Percentiles rank a stretch among this genome's conserved stretches.
phyloP scores from a whole-genome alignment of 2,329 filamentous ascomycete species.

The Bimuria novae-zelandiae region DNA sequence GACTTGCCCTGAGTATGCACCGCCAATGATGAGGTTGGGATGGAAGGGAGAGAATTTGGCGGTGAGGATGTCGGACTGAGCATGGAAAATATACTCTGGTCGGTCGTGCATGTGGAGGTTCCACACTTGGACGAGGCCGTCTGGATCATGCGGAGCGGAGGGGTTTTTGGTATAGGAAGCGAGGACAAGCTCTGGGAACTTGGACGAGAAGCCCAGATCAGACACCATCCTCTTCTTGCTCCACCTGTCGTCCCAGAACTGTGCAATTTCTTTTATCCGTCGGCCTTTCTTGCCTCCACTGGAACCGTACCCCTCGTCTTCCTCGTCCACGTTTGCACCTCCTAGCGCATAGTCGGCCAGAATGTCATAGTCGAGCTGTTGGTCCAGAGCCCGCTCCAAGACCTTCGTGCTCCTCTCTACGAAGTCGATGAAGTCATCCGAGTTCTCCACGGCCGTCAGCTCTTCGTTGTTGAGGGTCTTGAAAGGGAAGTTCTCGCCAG shows the following conservation, averaged over 20 bases:
- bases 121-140: constrained; percentile 95
- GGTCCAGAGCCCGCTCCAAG: constrained; percentile 90
- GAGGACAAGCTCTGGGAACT: constrained; percentile 89
- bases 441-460: constrained; percentile 85
- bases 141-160: constrained; percentile 88
- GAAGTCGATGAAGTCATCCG: constrained; percentile 92
- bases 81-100: constrained; percentile 95
- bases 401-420: constrained; percentile 96
- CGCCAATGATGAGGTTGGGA: constrained; percentile 92
- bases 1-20: constrained; percentile 95
- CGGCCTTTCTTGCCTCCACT: constrained; percentile 72
- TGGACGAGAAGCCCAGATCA: constrained; percentile 91
- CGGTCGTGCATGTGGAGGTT: constrained; percentile 93
- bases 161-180: constrained; percentile 98
- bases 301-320: constrained; percentile 73
- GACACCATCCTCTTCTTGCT: constrained; percentile 98
- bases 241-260: constrained; percentile 95
- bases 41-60: constrained; percentile 99
- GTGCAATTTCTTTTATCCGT: constrained; percentile 82
- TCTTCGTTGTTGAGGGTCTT: constrained; percentile 83
- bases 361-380: constrained; percentile 95
- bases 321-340: constrained; percentile 76
- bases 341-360: constrained; percentile 90
- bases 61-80: constrained; percentile 91
- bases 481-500: constrained; percentile 68